Evolutionary conservation across 2,329 filamentous ascomycete genomes (phyloP).

Genomic region (Penicillium sp.): DNA sequence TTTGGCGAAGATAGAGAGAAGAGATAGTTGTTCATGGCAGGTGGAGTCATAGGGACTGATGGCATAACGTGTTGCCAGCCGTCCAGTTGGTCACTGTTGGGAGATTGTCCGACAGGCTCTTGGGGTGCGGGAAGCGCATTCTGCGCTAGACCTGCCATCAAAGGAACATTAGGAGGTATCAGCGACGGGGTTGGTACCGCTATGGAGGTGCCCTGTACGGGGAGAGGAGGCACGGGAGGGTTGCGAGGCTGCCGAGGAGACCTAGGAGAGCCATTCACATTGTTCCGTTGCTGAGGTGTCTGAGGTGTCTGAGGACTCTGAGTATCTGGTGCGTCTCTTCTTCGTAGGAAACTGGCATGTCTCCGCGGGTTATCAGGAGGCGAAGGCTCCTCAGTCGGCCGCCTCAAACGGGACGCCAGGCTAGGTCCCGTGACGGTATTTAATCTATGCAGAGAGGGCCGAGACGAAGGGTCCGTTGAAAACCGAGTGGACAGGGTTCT

Average conservation of each 20-base stretch:
- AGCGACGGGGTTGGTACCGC: not conserved
- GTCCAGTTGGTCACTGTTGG: not conserved
- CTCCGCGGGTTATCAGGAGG: conserved; percentile 18
- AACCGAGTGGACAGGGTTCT: conserved; percentile 34
- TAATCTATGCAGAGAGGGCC: conserved; percentile 34
- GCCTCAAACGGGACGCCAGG: conserved; percentile 24
- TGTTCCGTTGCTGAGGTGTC: not conserved
- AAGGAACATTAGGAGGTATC: not conserved
- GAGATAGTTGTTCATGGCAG: conserved; percentile 30
- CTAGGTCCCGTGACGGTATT: conserved; percentile 32
- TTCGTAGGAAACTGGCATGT: conserved; percentile 20
- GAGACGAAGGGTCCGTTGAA: conserved; percentile 27
- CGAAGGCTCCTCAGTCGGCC: conserved; percentile 26
- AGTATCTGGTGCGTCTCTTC: conserved; percentile 18
- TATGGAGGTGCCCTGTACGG: conserved; percentile 4
- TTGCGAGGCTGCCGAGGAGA: conserved; percentile 2
- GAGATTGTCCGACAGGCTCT: not conserved
- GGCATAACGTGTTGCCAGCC: conserved; percentile 21
- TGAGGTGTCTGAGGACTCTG: not conserved
- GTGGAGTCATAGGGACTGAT: conserved; percentile 17
- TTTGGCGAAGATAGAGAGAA: conserved; percentile 42
- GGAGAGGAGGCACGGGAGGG: not conserved
- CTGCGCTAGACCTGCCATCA: not conserved
- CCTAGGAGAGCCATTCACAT: conserved; percentile 4
- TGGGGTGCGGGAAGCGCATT: not conserved